Percentiles rank a stretch among this genome's conserved stretches.
Conservation (phyloP, 73 alveolate species). For the Uronychia setigera region DNA sequence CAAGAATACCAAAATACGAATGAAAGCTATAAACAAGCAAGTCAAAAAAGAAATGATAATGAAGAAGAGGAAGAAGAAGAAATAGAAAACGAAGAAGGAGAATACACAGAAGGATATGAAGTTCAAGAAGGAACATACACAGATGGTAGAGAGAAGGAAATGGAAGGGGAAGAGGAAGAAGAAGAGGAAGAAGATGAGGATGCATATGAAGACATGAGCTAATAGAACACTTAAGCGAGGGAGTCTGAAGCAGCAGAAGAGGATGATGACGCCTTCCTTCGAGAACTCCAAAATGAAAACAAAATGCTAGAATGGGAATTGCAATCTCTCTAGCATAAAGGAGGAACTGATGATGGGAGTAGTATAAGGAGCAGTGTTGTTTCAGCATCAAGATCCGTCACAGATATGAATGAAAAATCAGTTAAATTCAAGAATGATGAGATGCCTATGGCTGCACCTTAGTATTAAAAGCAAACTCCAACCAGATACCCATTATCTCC, state of each 20-base stretch:
- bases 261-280: conserved; percentile 42
- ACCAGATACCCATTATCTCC: too few species aligned
- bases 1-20: neutral
- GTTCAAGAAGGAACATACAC: neutral
- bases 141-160: conserved; percentile 2
- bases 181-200: conserved; percentile 7
- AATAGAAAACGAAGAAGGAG: conserved; percentile 20
- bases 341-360: too few species aligned
- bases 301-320: conserved; percentile 39
- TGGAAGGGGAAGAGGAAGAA: conserved; percentile 25
- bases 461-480: too few species aligned
- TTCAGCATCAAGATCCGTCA: too few species aligned
- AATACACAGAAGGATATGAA: neutral
- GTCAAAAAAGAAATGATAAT: neutral
- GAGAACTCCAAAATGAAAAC: conserved; percentile 47
- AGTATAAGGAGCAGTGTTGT: too few species aligned
- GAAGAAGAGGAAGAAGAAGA: conserved; percentile 27
- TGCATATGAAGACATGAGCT: neutral
- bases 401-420: too few species aligned
- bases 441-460: too few species aligned
- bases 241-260: conserved; percentile 1
- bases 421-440: too few species aligned
- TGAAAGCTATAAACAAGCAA: neutral
- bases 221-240: neutral
- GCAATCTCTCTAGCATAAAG: neutral